A percentile compares a stretch with the other conserved stretches of the same genome.
Evolutionary conservation across 305 asterid species (phyloP).

Genomic region (Solanum chacoense): DNA sequence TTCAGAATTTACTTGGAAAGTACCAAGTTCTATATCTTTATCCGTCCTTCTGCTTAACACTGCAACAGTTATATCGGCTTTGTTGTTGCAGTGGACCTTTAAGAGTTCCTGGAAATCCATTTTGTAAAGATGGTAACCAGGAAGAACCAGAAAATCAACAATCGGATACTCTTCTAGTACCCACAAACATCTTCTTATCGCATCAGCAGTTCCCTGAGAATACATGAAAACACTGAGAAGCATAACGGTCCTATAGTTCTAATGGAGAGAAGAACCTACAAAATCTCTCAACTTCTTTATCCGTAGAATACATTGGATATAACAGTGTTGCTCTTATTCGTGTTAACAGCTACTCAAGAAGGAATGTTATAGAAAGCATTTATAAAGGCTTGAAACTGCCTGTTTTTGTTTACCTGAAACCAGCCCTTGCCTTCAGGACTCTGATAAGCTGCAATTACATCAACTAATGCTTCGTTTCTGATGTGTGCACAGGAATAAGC

Average conservation of each 20-base stretch:
- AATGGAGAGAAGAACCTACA: neutral
- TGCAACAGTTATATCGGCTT: constrained; percentile 47
- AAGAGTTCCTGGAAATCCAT: constrained; percentile 60
- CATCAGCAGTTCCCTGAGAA: constrained; percentile 73
- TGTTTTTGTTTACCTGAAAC: constrained; percentile 51
- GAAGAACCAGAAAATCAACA: constrained; percentile 53
- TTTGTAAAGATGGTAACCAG: constrained; percentile 67
- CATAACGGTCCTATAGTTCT: neutral
- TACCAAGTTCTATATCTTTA: constrained; percentile 37
- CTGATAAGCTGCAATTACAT: constrained; percentile 84
- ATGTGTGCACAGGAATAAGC: constrained; percentile 59
- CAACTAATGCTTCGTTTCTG: constrained; percentile 52
- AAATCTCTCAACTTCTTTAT: neutral
- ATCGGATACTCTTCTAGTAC: constrained; percentile 53
- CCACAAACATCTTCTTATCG: constrained; percentile 67
- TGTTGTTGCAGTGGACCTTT: constrained; percentile 30
- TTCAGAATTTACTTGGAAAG: constrained; percentile 29
- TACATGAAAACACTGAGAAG: neutral
- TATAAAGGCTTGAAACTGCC: neutral
- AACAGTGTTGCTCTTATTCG: neutral
- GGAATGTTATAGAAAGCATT: neutral
- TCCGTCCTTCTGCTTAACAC: constrained; percentile 18
- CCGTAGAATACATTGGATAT: neutral
- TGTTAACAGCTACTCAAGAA: neutral
- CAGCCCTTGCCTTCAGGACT: constrained; percentile 69